Base-by-base conservation (phyloP, 2,329 filamentous ascomycete species). In the Monosporascus sp. region DNA sequence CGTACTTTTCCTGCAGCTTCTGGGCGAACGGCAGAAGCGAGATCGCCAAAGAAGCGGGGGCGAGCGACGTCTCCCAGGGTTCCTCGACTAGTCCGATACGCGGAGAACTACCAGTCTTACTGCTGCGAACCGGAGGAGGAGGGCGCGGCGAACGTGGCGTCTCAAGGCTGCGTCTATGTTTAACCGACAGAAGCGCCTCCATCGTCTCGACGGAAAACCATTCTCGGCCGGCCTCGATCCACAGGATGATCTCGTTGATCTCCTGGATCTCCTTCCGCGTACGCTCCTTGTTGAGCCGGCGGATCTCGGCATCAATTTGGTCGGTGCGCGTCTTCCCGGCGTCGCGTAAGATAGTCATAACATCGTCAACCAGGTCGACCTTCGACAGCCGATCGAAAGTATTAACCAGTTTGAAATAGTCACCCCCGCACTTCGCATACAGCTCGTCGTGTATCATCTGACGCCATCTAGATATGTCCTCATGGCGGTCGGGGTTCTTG, bases 191-290 rank as follows among this genome's bases (percentile, higher is more conserved):
- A 15, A 62, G 52, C 3, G 59, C 60, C 50, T 70, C 68, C 55
- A 70, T 60, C 41, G 57, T 51, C 2, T 59, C 56, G 3, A 66
- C 50, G 1, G 57, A 45, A 11, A 68, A 58, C 55, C 61, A 69
- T 2, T 54, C 48, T 17, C 59, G 52, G 3, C 61, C 66, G 6
- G 49, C 51, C 27, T 65, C 62, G 9, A 70, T 51, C 68, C 69
- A 71, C n/a, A 66, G 55, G 24, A 71, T 68, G 15, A 72, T 67
- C 50, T 71, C 69, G 48, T 72, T 72, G 47, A 70, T 70, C 45
- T 72, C 68, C 9, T 61, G 47, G 4, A 72, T 69, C 49, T 72
- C 68, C 41, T 68, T 70, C 3, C 62, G 42, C 0, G 67, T 70
- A 2, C 67, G 61, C 4, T 49, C 61, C 24, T 59, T 59, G 49